phyloP scores from a whole-genome alignment of 202 grass and related monocot genomes.

The Brachypodium distachyon region DNA sequence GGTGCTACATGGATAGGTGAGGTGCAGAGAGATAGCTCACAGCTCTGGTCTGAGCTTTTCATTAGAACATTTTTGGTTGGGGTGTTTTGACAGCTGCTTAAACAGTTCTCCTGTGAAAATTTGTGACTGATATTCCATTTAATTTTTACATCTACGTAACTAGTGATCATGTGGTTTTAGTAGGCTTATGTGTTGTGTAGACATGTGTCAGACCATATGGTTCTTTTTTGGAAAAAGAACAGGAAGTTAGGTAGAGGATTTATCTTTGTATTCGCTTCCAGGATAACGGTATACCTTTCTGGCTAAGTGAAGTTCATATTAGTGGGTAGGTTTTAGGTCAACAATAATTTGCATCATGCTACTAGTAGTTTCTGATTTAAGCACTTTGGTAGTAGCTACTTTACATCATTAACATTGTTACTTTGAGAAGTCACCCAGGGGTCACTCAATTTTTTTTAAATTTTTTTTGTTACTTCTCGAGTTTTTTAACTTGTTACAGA shows the following conservation, averaged over 20 bases:
- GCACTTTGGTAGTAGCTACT: neutral
- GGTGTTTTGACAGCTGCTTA: neutral
- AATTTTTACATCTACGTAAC: neutral
- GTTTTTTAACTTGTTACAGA: too few relatives aligned
- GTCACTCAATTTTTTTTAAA: too few relatives aligned
- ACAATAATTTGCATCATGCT: neutral
- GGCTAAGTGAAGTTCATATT: neutral
- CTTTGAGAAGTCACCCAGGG: too few relatives aligned
- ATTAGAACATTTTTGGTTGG: neutral
- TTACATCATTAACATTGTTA: slow-evolving; percentile 4
- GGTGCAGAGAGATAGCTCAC: neutral
- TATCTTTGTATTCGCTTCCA: neutral
- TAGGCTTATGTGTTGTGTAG: neutral
- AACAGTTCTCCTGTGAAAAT: neutral
- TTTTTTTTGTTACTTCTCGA: too few relatives aligned
- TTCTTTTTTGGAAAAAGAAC: neutral
- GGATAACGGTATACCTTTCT: neutral
- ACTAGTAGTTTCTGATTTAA: neutral
- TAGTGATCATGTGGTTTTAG: neutral
- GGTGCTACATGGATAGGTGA: neutral
- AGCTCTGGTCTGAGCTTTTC: neutral
- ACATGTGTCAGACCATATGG: neutral
- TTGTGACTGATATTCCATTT: neutral
- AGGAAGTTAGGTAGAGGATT: neutral
- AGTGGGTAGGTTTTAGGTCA: neutral